Conservation (phyloP, 176 grass and related monocot genomes). For the Urochloa ruziziensis region DNA sequence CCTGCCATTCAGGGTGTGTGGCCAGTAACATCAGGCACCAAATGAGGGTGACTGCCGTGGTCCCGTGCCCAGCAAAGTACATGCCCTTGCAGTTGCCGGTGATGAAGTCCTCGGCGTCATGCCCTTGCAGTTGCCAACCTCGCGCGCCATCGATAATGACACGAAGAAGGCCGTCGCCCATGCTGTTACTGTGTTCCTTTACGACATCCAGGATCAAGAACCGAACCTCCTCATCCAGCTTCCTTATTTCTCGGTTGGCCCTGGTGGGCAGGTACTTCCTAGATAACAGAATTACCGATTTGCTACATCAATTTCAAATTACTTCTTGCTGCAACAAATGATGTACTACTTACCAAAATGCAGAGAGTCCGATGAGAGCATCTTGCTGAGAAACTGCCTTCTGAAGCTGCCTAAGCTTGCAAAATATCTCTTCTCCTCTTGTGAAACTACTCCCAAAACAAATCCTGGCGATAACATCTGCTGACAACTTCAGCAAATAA, state of each 20-base stretch:
- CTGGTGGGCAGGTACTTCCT: constrained; percentile 22
- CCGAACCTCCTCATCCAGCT: constrained; percentile 41
- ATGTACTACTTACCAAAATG: constrained; percentile 47
- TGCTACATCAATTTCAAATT: constrained; percentile 12
- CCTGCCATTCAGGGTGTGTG: constrained; percentile 57
- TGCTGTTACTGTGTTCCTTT: constrained; percentile 30
- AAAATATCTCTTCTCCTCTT: constrained; percentile 71
- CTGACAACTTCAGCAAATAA: constrained; percentile 60
- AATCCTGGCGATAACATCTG: constrained; percentile 62
- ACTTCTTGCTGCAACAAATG: constrained; percentile 16
- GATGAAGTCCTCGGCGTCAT: constrained; percentile 43
- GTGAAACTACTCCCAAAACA: constrained; percentile 74
- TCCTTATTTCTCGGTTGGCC: constrained; percentile 55
- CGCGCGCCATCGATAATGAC: constrained; percentile 47
- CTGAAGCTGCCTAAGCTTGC: constrained; percentile 56
- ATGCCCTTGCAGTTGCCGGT: constrained; percentile 69
- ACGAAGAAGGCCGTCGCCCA: constrained; percentile 26
- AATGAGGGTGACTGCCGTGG: constrained; percentile 35
- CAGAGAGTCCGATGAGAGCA: constrained; percentile 22
- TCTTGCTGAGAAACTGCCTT: constrained; percentile 43
- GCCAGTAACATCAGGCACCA: constrained; percentile 85
- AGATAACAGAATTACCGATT: neutral
- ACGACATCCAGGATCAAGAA: constrained; percentile 45
- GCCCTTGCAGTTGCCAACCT: neutral
- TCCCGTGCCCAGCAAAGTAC: constrained; percentile 70